Conservation (phyloP, 805 yeast genomes). For the Myxozyma melibiosi region DNA sequence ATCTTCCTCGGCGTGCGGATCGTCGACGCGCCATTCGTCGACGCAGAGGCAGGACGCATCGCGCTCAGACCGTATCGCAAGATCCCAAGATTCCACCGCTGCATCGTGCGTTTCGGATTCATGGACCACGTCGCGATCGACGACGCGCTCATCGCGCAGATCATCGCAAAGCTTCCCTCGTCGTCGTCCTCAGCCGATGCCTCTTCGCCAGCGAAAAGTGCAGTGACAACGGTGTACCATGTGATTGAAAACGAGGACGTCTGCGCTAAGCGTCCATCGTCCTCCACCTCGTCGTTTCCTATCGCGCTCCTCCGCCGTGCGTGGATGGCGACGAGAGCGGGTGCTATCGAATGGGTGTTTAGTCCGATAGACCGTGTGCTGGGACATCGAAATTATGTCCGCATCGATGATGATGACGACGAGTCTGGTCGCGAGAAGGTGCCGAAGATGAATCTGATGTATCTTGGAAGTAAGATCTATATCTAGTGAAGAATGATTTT, state of each 20-base stretch:
- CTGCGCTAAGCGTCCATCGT: background rate
- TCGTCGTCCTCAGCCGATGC: too few relatives aligned
- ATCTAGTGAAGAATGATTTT: too few relatives aligned
- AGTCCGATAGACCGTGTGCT: slow-evolving; percentile 15
- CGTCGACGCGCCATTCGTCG: slow-evolving; percentile 48
- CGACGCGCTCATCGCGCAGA: slow-evolving; percentile 8
- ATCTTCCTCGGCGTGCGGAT: slow-evolving; percentile 50
- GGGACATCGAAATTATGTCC: slow-evolving; percentile 4
- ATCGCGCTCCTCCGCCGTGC: background rate
- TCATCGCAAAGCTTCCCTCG: background rate
- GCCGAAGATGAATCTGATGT: background rate
- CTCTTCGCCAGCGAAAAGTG: too few relatives aligned
- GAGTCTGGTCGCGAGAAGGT: too few relatives aligned
- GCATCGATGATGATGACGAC: background rate
- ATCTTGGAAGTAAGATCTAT: slow-evolving; percentile 1
- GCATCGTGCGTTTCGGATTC: slow-evolving; percentile 55
- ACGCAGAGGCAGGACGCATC: slow-evolving; percentile 45
- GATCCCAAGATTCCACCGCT: slow-evolving; percentile 52
- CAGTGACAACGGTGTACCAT: slow-evolving; percentile 11
- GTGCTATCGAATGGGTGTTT: slow-evolving; percentile 14
- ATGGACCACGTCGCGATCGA: slow-evolving; percentile 45
- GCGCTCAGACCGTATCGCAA: slow-evolving; percentile 46
- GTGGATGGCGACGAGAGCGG: background rate
- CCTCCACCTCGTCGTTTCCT: background rate
- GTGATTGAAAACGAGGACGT: slow-evolving; percentile 9